Conservation (phyloP, 805 yeast species). For the Tetrapisispora iriomotensis region DNA sequence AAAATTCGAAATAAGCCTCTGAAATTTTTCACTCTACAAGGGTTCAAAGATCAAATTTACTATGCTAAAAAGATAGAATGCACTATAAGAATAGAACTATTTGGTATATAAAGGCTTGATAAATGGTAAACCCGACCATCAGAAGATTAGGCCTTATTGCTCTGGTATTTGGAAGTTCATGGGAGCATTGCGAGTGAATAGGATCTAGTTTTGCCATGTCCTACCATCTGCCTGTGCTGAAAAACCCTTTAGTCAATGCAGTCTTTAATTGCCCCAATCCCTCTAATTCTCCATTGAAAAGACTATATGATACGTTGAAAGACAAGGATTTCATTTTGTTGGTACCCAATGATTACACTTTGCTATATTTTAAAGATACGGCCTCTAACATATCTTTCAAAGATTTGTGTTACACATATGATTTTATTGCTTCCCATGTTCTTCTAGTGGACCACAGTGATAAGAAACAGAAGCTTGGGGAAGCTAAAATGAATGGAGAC, state of each 20-base stretch:
- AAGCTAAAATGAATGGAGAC: constrained; percentile 1
- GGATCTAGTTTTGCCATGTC: neutral
- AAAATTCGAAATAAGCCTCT: neutral
- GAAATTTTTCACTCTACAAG: no score
- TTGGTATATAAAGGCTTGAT: no score
- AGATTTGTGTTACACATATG: constrained; percentile 49
- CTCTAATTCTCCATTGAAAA: constrained; percentile 35
- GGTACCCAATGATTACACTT: constrained; percentile 49
- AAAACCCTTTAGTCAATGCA: constrained; percentile 56
- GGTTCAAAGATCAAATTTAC: no score
- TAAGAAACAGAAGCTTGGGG: neutral
- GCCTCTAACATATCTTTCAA: constrained; percentile 32
- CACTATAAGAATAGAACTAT: no score
- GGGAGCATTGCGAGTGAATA: no score
- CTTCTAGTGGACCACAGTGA: constrained; percentile 30
- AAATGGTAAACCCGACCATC: no score
- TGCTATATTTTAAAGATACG: constrained; percentile 34
- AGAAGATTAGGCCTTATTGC: no score
- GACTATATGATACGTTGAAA: constrained; percentile 36
- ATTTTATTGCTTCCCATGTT: constrained; percentile 56
- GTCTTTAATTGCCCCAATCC: constrained; percentile 58
- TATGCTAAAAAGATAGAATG: no score
- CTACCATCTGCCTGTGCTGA: constrained; percentile 42
- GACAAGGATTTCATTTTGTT: constrained; percentile 48
- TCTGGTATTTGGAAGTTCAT: no score